Conservation (phyloP, 768 basidiomycete genomes). For the Rhizopogon sp. region DNA sequence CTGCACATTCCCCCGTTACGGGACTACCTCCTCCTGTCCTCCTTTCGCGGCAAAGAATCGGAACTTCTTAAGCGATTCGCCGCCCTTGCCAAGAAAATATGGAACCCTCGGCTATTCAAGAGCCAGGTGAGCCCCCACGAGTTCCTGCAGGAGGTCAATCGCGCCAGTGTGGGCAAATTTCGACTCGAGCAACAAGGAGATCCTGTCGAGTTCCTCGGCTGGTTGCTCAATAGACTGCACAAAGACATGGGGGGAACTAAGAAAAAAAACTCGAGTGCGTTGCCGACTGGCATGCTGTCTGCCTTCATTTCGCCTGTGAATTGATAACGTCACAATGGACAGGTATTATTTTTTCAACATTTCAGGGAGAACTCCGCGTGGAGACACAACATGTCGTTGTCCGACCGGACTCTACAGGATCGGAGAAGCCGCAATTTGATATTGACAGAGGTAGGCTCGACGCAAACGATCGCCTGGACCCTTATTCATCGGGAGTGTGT, state of each 20-base stretch:
- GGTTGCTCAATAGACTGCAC: constrained; percentile 92
- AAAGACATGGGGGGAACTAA: constrained; percentile 93
- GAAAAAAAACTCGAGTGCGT: constrained; percentile 84
- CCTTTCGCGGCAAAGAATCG: constrained; percentile 67
- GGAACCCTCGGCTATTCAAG: constrained; percentile 97
- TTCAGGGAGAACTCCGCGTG: constrained; percentile 90
- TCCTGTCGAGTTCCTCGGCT: constrained; percentile 92
- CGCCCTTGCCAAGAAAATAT: constrained; percentile 84
- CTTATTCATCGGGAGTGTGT: constrained; percentile 18
- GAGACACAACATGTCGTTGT: constrained; percentile 93
- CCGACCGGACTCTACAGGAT: constrained; percentile 68
- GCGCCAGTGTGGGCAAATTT: constrained; percentile 86
- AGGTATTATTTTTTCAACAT: constrained; percentile 91
- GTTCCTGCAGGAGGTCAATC: constrained; percentile 93
- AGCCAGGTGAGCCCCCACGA: constrained; percentile 99
- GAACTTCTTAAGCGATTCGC: constrained; percentile 90
- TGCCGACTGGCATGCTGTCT: not conserved
- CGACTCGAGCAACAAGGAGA: constrained; percentile 93
- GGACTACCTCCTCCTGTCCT: constrained; percentile 77
- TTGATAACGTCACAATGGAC: constrained; percentile 13
- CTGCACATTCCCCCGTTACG: constrained; percentile 89
- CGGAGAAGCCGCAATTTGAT: constrained; percentile 86
- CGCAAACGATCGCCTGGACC: constrained; percentile 2
- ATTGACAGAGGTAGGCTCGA: constrained; percentile 78
- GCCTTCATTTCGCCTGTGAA: constrained; percentile 6